These are phyloP conservation scores for Pyrus pyrifolia DNA, from an alignment of 306 rosid genomes.

Conservation along the genomic window DNA sequence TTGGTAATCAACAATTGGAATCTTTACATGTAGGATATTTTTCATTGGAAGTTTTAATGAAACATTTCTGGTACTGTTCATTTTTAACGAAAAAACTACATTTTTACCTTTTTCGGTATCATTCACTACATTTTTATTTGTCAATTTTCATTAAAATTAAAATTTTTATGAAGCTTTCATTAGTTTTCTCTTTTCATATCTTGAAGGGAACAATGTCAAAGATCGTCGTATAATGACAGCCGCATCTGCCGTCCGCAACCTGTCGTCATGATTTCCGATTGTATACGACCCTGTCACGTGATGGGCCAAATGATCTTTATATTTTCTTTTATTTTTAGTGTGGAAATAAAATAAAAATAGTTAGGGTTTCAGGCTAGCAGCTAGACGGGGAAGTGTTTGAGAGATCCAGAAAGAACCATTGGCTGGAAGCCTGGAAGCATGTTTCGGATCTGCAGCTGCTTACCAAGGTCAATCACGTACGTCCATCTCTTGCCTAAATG, in stretches of 20 bases:
- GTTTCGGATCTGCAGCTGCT: not conserved
- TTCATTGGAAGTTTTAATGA: accelerated
- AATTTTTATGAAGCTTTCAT: too few relatives aligned
- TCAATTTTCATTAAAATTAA: too few relatives aligned
- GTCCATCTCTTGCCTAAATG: not conserved
- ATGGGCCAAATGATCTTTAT: too few relatives aligned
- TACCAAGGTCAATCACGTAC: not conserved
- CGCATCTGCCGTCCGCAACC: too few relatives aligned
- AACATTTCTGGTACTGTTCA: too few relatives aligned
- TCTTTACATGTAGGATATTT: too few relatives aligned
- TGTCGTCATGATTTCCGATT: not conserved
- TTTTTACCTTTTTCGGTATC: accelerated
- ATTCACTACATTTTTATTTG: too few relatives aligned
- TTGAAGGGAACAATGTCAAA: too few relatives aligned
- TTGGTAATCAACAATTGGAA: too few relatives aligned
- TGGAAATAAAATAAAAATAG: not conserved
- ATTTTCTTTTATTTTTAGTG: not conserved
- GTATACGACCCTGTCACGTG: conserved; percentile 14
- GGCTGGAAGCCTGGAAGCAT: not conserved
- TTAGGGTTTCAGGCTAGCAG: not conserved
- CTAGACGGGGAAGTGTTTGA: not conserved
- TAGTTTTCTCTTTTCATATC: too few relatives aligned
- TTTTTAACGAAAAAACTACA: too few relatives aligned
- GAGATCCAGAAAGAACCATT: not conserved
- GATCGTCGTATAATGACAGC: too few relatives aligned